phyloP scores from a whole-genome alignment of 78 protist species.

The Tieghemostelium lacteum region DNA sequence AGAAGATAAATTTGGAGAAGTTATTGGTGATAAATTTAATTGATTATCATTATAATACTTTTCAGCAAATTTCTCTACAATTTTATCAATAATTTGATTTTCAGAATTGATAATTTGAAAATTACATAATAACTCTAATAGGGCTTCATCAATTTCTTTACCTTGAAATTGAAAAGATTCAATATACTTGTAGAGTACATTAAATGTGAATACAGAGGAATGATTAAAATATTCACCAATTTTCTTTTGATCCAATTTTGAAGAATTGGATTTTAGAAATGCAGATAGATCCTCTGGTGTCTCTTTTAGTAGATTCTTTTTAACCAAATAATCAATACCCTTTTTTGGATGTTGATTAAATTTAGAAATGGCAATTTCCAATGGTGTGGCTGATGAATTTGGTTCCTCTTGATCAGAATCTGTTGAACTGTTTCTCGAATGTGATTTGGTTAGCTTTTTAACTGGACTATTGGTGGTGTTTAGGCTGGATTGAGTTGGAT shows the following conservation, averaged over 20 bases:
- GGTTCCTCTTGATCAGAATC: background rate
- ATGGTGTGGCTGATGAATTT: background rate
- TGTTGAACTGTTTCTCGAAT: background rate
- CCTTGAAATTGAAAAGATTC: slow-evolving; percentile 83
- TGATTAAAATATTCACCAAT: slow-evolving; percentile 95
- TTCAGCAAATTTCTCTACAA: slow-evolving; percentile 98
- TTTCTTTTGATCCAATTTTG: slow-evolving; percentile 84
- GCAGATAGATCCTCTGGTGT: slow-evolving; percentile 80
- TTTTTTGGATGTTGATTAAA: slow-evolving; percentile 29
- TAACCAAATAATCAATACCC: slow-evolving; percentile 44
- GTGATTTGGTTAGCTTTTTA: background rate
- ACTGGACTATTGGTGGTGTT: background rate
- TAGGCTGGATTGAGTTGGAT: too few species aligned
- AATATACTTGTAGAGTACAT: slow-evolving; percentile 92
- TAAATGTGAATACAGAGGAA: slow-evolving; percentile 61
- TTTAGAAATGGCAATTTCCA: slow-evolving; percentile 38
- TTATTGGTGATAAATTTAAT: too few species aligned
- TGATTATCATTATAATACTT: slow-evolving; percentile 84
- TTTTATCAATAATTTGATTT: slow-evolving; percentile 95
- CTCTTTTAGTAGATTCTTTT: slow-evolving; percentile 54
- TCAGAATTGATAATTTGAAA: slow-evolving; percentile 98
- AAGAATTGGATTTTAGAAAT: slow-evolving; percentile 72
- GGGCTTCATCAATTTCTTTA: slow-evolving; percentile 88
- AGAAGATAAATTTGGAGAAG: too few species aligned
- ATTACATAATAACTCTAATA: slow-evolving; percentile 84